A percentile compares a stretch with the other conserved stretches of the same genome.
Conservation (phyloP, 768 basidiomycete genomes). For the Myochromella boudieri region DNA sequence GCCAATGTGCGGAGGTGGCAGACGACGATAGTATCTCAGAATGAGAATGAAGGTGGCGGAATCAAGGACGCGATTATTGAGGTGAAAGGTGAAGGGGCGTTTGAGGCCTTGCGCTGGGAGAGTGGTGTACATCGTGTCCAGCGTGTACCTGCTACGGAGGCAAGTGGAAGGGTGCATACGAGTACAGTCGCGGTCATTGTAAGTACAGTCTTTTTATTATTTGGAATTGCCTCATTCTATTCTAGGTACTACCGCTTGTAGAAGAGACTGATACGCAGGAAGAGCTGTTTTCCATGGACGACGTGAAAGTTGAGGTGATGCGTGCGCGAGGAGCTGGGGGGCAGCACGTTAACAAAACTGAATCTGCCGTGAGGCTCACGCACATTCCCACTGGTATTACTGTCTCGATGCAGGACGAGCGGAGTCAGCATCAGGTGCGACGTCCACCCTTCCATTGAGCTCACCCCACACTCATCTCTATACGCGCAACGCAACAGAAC, state of each 20-base stretch:
- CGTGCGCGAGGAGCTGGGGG: slow-evolving; percentile 96
- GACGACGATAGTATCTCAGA: slow-evolving; percentile 55
- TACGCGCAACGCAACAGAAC: slow-evolving; percentile 52
- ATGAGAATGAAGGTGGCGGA: slow-evolving; percentile 61
- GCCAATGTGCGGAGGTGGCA: slow-evolving; percentile 61
- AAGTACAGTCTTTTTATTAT: slow-evolving; percentile 25
- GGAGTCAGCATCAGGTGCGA: slow-evolving; percentile 88
- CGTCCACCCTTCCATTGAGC: not conserved
- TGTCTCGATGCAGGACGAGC: slow-evolving; percentile 97
- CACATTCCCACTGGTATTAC: slow-evolving; percentile 92
- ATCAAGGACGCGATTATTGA: slow-evolving; percentile 80
- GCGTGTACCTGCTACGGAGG: slow-evolving; percentile 88
- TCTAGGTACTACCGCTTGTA: slow-evolving; percentile 79
- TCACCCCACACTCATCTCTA: not conserved
- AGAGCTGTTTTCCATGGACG: slow-evolving; percentile 78
- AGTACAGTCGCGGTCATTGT: slow-evolving; percentile 89
- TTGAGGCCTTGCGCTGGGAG: slow-evolving; percentile 83
- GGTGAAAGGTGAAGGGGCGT: slow-evolving; percentile 74
- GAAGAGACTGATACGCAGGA: slow-evolving; percentile 66
- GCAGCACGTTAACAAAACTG: slow-evolving; percentile 99
- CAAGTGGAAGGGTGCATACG: slow-evolving; percentile 86
- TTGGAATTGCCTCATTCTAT: not conserved
- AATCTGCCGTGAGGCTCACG: slow-evolving; percentile 93
- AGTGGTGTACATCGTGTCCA: slow-evolving; percentile 97
- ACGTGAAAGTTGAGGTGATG: slow-evolving; percentile 93